These are phyloP conservation scores for Verbena officinalis DNA, from an alignment of 257 asterid genomes.

Conservation along the genomic window DNA sequence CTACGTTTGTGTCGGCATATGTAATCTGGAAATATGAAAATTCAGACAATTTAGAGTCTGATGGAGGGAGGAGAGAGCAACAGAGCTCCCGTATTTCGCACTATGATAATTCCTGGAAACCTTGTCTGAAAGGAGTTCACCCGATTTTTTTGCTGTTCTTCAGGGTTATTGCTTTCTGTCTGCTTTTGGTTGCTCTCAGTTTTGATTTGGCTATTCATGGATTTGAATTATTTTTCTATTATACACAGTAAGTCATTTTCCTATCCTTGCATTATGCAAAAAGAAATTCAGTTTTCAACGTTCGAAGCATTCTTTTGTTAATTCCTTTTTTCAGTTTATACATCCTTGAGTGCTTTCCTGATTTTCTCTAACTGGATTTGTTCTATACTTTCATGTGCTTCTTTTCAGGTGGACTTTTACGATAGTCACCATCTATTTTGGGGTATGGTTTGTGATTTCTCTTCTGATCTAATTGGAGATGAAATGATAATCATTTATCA, in stretches of 20 bases:
- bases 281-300: neutral
- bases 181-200: constrained; percentile 58
- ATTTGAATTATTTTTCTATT: constrained; percentile 62
- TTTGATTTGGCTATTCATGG: constrained; percentile 71
- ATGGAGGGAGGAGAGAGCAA: constrained; percentile 29
- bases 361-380: constrained; percentile 15
- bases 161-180: constrained; percentile 63
- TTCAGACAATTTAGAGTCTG: constrained; percentile 36
- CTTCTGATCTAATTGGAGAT: constrained; percentile 21
- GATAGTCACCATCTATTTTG: constrained; percentile 80
- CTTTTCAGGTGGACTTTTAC: constrained; percentile 88
- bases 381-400: constrained; percentile 20
- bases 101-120: constrained; percentile 71
- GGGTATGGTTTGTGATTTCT: constrained; percentile 56
- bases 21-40: constrained; percentile 76
- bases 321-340: constrained; percentile 1
- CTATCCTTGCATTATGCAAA: neutral
- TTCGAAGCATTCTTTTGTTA: constrained; percentile 11
- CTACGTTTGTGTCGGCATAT: constrained; percentile 46
- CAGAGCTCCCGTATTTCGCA: constrained; percentile 27
- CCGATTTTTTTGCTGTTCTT: constrained; percentile 56
- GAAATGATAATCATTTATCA: constrained; percentile 4
- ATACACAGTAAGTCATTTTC: constrained; percentile 81
- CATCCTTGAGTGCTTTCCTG: constrained; percentile 13
- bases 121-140: constrained; percentile 65